These are phyloP conservation scores for Lathyrus oleraceus DNA, from an alignment of 306 rosid genomes.

Conservation along the genomic window DNA sequence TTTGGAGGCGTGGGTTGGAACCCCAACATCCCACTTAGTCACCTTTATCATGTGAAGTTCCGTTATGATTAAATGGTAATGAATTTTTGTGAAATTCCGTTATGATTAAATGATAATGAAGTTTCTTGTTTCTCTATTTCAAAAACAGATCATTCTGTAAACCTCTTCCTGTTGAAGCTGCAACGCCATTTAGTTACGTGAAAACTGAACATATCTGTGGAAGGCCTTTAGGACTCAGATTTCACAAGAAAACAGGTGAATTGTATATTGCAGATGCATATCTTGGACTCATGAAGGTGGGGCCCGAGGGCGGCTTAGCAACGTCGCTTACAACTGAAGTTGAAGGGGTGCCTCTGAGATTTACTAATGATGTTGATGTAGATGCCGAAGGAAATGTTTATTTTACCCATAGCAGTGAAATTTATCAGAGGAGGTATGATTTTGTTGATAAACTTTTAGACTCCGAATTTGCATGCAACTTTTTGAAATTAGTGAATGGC, in stretches of 20 bases:
- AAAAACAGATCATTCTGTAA: conserved; percentile 72
- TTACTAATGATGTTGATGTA: conserved; percentile 83
- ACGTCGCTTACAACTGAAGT: conserved; percentile 77
- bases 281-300: conserved; percentile 80
- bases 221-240: conserved; percentile 91
- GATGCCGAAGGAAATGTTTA: conserved; percentile 83
- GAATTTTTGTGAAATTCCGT: too few species aligned
- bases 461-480: too few species aligned
- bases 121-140: too few species aligned
- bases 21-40: too few species aligned
- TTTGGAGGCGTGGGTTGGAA: too few species aligned
- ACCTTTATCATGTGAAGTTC: too few species aligned
- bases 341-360: conserved; percentile 71
- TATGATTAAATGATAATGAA: too few species aligned
- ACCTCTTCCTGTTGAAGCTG: conserved; percentile 54
- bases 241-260: conserved; percentile 90
- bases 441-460: conserved; percentile 19
- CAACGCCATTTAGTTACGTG: conserved; percentile 61
- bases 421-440: conserved; percentile 72
- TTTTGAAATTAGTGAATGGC: too few species aligned
- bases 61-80: too few species aligned
- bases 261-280: conserved; percentile 93
- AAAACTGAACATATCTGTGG: conserved; percentile 89
- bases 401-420: conserved; percentile 79
- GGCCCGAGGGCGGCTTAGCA: conserved; percentile 91